These are phyloP conservation scores for Hypoxylon sp. DNA, from an alignment of 2,329 filamentous ascomycete species.

Conservation along the genomic window DNA sequence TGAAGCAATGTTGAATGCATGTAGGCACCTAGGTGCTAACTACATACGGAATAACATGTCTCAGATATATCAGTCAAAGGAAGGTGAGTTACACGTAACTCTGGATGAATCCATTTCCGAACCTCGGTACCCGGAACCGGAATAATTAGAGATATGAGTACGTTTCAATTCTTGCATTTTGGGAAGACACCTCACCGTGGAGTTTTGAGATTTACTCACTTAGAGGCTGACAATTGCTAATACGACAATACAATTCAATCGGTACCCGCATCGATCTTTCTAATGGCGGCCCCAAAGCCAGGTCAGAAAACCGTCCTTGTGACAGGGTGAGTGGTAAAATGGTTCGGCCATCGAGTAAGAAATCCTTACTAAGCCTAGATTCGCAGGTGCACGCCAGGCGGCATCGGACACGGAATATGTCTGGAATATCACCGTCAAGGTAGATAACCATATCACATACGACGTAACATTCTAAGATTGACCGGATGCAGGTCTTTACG, in stretches of 20 bases:
- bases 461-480: background rate
- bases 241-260: background rate
- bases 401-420: conserved; percentile 69
- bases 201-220: background rate
- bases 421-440: conserved; percentile 68
- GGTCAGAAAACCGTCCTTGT: conserved; percentile 43
- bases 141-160: conserved; percentile 1
- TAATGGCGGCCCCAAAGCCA: conserved; percentile 35
- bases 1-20: background rate
- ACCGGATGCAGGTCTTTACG: conserved; percentile 61
- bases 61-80: background rate
- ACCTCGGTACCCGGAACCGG: background rate
- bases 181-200: background rate
- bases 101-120: background rate
- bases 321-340: conserved; percentile 33
- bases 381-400: conserved; percentile 69
- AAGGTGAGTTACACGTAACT: background rate
- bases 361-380: conserved; percentile 5
- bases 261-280: background rate
- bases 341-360: background rate
- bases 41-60: background rate
- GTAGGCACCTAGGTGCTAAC: background rate
- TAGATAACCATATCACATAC: conserved; percentile 42
- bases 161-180: too few relatives aligned
- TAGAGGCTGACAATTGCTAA: background rate